Evolutionary conservation across 1,284 basidiomycete species (phyloP).

Genomic region (Rhodotorula glutinis): DNA sequence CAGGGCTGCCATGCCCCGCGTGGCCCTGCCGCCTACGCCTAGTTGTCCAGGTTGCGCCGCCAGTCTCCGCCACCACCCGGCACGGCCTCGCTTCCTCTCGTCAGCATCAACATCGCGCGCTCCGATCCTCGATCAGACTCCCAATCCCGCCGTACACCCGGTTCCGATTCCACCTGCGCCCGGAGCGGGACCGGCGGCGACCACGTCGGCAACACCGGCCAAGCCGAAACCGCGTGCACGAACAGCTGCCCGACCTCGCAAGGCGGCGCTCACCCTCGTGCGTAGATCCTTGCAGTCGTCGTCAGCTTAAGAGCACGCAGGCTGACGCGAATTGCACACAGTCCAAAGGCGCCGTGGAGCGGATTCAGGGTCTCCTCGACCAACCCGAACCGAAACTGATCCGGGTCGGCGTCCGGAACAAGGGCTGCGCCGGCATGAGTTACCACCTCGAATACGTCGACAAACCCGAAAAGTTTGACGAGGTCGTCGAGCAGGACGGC

Average conservation of each 20-base stretch:
- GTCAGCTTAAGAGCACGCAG: not conserved
- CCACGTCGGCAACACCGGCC: not conserved
- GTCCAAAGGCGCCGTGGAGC: slow-evolving; percentile 76
- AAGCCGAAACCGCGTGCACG: slow-evolving; percentile 7
- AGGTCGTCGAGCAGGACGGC: slow-evolving; percentile 93
- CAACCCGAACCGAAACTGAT: slow-evolving; percentile 86
- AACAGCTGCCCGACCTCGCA: slow-evolving; percentile 58
- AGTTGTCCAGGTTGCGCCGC: slow-evolving; percentile 9
- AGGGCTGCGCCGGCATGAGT: slow-evolving; percentile 97
- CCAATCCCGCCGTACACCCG: slow-evolving; percentile 8
- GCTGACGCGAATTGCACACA: slow-evolving; percentile 48
- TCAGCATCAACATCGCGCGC: slow-evolving; percentile 4
- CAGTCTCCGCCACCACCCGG: slow-evolving; percentile 5
- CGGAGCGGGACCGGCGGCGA: too few relatives aligned
- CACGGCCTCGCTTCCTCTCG: slow-evolving; percentile 4
- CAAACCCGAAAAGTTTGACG: slow-evolving; percentile 86
- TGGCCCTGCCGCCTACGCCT: not conserved
- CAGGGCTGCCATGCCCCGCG: not conserved
- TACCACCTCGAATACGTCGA: slow-evolving; percentile 98
- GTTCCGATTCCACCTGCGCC: not conserved
- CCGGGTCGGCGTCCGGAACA: slow-evolving; percentile 92
- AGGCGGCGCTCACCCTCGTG: slow-evolving; percentile 78
- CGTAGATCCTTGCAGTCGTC: not conserved
- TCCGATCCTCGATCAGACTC: slow-evolving; percentile 14
- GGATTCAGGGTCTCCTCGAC: slow-evolving; percentile 65